These are phyloP conservation scores for Silene latifolia DNA, from an alignment of 148 eudicot genomes.

Conservation along the genomic window DNA sequence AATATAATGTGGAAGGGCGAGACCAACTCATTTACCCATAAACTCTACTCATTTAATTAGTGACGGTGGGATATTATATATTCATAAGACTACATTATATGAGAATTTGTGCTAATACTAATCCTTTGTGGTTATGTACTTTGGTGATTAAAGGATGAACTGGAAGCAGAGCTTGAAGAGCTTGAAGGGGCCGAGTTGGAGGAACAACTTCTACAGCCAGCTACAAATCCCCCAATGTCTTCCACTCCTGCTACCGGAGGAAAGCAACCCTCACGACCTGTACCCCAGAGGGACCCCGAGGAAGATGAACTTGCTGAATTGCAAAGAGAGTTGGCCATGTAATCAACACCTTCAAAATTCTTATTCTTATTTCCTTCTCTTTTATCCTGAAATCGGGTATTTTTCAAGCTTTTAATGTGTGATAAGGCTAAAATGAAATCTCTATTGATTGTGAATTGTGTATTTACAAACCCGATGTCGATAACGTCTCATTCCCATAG, in stretches of 20 bases:
- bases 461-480: constrained; percentile 16
- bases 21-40: too few relatives aligned
- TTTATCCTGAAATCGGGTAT: background rate
- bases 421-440: background rate
- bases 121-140: background rate
- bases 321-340: constrained; percentile 59
- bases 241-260: constrained; percentile 32
- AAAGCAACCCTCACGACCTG: constrained; percentile 35
- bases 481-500: constrained; percentile 25
- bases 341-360: constrained; percentile 12
- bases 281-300: constrained; percentile 43
- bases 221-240: constrained; percentile 37
- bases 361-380: background rate
- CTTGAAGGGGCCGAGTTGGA: constrained; percentile 68
- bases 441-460: constrained; percentile 15
- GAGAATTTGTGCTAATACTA: background rate
- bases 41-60: background rate
- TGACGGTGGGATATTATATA: too few relatives aligned
- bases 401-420: background rate
- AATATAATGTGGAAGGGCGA: too few relatives aligned
- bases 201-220: constrained; percentile 64
- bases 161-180: constrained; percentile 69
- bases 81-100: background rate
- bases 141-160: constrained; percentile 46
- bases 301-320: constrained; percentile 68